Conservation (phyloP, 2,329 filamentous ascomycete species). For the Ophiostoma sp. region DNA sequence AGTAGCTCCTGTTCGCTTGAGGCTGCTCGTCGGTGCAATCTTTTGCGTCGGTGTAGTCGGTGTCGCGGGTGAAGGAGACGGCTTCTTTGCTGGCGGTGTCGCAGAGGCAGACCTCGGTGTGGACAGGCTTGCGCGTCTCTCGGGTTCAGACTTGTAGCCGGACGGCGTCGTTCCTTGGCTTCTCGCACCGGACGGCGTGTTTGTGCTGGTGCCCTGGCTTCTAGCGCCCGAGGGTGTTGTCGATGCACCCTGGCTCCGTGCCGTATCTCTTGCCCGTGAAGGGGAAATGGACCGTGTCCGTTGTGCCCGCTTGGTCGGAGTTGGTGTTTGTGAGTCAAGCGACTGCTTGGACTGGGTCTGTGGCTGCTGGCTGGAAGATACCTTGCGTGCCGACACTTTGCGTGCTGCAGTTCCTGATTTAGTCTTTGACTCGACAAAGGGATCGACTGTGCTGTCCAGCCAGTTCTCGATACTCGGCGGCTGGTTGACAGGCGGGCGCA, state of each 20-base stretch:
- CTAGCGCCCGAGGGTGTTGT: neutral
- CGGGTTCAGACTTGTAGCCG: conserved; percentile 11
- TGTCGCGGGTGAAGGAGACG: conserved; percentile 7
- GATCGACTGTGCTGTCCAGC: conserved; percentile 58
- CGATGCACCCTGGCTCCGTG: neutral
- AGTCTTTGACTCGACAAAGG: conserved; percentile 47
- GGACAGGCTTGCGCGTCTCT: neutral
- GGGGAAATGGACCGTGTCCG: conserved; percentile 21
- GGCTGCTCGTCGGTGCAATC: conserved; percentile 30
- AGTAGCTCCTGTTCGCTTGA: conserved; percentile 55
- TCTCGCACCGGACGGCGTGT: neutral
- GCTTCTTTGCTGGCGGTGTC: conserved; percentile 1
- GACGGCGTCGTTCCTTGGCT: conserved; percentile 16
- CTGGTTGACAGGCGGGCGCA: conserved; percentile 49
- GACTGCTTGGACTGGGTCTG: conserved; percentile 35
- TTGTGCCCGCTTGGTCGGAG: conserved; percentile 22
- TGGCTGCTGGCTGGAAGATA: conserved; percentile 29
- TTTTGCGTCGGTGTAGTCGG: conserved; percentile 32
- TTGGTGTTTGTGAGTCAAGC: neutral
- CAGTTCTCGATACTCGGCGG: conserved; percentile 62
- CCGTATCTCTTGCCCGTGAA: conserved; percentile 22
- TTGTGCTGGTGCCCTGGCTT: conserved; percentile 7
- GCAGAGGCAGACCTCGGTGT: neutral
- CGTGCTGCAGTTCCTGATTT: neutral
- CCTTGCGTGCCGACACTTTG: conserved; percentile 29